Percentiles rank a stretch among this genome's conserved stretches.
phyloP scores from a whole-genome alignment of 768 basidiomycete genomes.

The Chlorophyllum brunneum region DNA sequence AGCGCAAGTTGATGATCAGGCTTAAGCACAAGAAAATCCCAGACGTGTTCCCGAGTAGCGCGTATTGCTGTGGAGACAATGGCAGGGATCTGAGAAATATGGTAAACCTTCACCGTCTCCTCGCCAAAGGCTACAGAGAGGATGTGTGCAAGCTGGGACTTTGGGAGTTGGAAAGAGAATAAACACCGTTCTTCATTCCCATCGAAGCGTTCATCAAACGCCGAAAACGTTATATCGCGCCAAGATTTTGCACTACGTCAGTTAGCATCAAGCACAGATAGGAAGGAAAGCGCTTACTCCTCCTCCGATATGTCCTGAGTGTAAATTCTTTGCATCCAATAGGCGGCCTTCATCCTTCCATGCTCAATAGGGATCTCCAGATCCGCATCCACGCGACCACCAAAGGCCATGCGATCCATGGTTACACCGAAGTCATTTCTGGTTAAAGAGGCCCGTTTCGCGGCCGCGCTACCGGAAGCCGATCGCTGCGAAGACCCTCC shows the following conservation, averaged over 20 bases:
- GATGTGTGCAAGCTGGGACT: conserved; percentile 38
- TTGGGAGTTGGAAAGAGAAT: conserved; percentile 53
- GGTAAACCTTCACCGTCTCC: conserved; percentile 36
- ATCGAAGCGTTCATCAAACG: conserved; percentile 67
- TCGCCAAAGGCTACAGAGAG: conserved; percentile 44
- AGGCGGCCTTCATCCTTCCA: conserved; percentile 64
- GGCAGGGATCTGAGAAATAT: conserved; percentile 36
- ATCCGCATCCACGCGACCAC: conserved; percentile 45
- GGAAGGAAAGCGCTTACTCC: conserved; percentile 41
- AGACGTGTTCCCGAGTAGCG: conserved; percentile 57
- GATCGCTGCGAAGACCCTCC: conserved; percentile 22
- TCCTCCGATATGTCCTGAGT: conserved; percentile 40
- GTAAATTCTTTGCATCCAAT: conserved; percentile 66
- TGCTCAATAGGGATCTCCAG: conserved; percentile 43
- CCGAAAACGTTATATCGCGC: conserved; percentile 46
- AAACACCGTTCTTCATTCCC: conserved; percentile 48
- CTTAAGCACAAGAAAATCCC: conserved; percentile 68
- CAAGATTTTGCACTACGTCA: conserved; percentile 36
- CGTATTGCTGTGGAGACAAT: conserved; percentile 54
- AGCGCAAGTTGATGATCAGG: conserved; percentile 51
- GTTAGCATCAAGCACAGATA: conserved; percentile 8
- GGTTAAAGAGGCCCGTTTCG: conserved; percentile 40
- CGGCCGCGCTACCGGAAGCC: conserved; percentile 19
- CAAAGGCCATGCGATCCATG: conserved; percentile 66
- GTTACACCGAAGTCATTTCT: conserved; percentile 56